These are phyloP conservation scores for Emericellopsis cladophorae DNA, from an alignment of 2,329 filamentous ascomycete species.

Conservation along the genomic window DNA sequence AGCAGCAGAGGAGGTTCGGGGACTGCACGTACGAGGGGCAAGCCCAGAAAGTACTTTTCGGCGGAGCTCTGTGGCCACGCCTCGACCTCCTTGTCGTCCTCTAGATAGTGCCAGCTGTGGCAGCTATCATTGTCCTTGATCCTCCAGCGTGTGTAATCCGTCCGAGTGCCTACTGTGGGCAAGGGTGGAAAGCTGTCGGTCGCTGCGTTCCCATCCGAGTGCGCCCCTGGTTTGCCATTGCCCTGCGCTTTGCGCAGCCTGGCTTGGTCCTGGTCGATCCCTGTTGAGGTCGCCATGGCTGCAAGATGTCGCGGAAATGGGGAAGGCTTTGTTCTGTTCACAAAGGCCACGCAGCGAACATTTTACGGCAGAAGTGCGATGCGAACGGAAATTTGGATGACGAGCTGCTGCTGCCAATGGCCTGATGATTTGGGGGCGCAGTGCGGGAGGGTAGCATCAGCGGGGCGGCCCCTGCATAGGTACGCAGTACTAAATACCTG, in stretches of 20 bases:
- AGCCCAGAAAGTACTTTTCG: constrained; percentile 80
- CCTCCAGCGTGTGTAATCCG: constrained; percentile 75
- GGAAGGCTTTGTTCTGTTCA: background rate
- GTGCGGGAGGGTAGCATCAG: background rate
- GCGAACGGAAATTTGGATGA: background rate
- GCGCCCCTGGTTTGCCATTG: too few species aligned
- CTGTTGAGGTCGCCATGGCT: background rate
- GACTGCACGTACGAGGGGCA: constrained; percentile 52
- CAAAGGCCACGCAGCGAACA: too few species aligned
- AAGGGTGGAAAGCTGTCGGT: constrained; percentile 27
- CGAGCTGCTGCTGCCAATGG: background rate
- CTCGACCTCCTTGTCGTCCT: constrained; percentile 54
- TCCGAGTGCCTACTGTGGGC: constrained; percentile 34
- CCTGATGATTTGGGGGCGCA: constrained; percentile 8
- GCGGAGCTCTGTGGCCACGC: constrained; percentile 77
- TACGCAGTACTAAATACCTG: too few species aligned
- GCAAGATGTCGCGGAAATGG: background rate
- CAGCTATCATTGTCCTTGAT: constrained; percentile 70
- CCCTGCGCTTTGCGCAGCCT: too few species aligned
- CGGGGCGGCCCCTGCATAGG: too few species aligned
- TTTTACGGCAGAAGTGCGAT: too few species aligned
- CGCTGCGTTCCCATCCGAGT: constrained; percentile 1
- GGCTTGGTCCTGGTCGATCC: background rate
- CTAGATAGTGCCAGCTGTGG: constrained; percentile 90
- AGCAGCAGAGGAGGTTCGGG: background rate